Conservation (phyloP, 306 rosid species). For the Lathyrus tuberosus region DNA sequence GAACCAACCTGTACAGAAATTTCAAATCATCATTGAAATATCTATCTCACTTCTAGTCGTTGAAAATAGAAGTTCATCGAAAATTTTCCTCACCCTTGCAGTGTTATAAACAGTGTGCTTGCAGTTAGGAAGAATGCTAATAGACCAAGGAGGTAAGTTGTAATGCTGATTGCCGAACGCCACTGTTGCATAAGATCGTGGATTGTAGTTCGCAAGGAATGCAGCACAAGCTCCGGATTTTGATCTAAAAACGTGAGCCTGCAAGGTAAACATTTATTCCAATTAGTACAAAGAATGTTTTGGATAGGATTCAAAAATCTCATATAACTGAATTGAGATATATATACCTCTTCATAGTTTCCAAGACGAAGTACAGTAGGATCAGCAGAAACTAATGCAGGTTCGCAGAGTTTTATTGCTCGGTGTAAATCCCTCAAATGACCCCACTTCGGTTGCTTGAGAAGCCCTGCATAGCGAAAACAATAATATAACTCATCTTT, state of each 20-base stretch:
- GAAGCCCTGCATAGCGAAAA: conserved; percentile 60
- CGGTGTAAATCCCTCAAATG: conserved; percentile 93
- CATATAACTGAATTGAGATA: conserved; percentile 18
- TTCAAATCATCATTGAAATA: conserved; percentile 17
- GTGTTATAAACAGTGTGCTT: conserved; percentile 88
- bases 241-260: conserved; percentile 92
- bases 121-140: conserved; percentile 98
- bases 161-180: conserved; percentile 79
- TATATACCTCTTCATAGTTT: conserved; percentile 71
- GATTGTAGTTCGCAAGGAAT: conserved; percentile 85
- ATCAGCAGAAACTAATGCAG: conserved; percentile 83
- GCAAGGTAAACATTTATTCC: conserved; percentile 27
- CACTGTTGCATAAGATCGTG: conserved; percentile 67
- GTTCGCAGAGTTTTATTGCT: conserved; percentile 90
- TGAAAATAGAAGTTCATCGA: conserved; percentile 5
- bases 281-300: conserved; percentile 16
- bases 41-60: not conserved
- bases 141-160: conserved; percentile 98
- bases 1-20: conserved; percentile 71
- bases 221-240: conserved; percentile 93
- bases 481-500: conserved; percentile 16
- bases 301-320: conserved; percentile 22
- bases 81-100: conserved; percentile 81
- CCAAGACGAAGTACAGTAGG: conserved; percentile 72
- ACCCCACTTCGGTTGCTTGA: conserved; percentile 95